phyloP scores from a whole-genome alignment of 352 stramenopile species.

The Aphanomyces astaci region DNA sequence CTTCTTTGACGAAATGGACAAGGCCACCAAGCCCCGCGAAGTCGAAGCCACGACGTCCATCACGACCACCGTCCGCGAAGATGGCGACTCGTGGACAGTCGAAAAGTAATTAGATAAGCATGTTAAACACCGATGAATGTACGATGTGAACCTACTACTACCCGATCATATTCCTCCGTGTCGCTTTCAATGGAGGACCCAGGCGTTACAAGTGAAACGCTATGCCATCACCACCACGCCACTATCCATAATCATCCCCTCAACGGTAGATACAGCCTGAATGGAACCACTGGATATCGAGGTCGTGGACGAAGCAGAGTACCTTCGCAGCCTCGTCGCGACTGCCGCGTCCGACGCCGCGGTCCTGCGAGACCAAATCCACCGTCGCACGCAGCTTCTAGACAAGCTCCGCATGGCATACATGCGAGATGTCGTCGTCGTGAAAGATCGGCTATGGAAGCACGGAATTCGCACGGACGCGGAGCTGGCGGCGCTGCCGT shows the following conservation, averaged over 20 bases:
- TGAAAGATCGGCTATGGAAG: constrained; percentile 1
- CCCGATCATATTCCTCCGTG: neutral
- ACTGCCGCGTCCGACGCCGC: neutral
- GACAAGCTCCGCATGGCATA: constrained; percentile 5
- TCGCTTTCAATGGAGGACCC: no score
- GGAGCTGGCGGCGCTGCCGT: neutral
- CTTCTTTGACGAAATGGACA: constrained; percentile 16
- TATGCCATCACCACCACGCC: neutral
- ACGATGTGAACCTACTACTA: neutral
- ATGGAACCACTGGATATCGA: neutral
- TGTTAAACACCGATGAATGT: neutral
- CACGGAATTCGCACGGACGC: neutral
- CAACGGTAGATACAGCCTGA: no score
- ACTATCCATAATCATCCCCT: no score
- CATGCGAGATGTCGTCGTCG: constrained; percentile 7
- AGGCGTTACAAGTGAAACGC: neutral
- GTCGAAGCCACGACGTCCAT: neutral
- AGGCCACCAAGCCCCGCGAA: neutral
- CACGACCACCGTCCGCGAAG: neutral
- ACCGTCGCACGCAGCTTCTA: constrained; percentile 14
- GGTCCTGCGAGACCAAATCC: constrained; percentile 1
- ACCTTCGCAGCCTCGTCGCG: neutral
- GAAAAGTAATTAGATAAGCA: constrained; percentile 4
- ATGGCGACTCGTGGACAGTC: neutral
- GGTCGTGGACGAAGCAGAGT: neutral